Conservation (phyloP, 2,329 filamentous ascomycete species). For the Phialocephala sp. region DNA sequence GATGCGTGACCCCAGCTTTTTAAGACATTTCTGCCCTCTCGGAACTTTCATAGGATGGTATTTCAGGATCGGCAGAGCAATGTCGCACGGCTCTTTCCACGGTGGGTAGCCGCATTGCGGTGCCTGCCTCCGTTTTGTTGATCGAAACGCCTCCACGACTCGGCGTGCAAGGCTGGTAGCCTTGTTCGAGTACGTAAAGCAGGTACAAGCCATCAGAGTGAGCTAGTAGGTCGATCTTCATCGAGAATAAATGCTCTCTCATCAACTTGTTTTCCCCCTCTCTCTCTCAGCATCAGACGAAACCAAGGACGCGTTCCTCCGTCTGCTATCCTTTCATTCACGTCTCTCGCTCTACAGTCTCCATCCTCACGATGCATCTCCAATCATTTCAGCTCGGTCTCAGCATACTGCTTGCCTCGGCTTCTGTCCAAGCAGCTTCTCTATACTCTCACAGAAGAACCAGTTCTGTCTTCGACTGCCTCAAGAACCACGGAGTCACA, state of each 20-base stretch:
- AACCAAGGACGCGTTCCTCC: not conserved
- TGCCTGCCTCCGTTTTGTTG: not conserved
- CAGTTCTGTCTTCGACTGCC: conserved; percentile 24
- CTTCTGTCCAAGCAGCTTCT: conserved; percentile 2
- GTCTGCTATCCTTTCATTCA: not conserved
- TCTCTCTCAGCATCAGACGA: not conserved
- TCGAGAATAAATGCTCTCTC: not conserved
- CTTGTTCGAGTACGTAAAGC: not conserved
- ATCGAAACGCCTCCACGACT: no score
- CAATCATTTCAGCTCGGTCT: not conserved
- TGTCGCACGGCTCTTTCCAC: not conserved
- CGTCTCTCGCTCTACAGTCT: not conserved
- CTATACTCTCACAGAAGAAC: not conserved
- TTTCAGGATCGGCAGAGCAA: conserved; percentile 9
- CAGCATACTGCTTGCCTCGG: not conserved
- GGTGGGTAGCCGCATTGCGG: conserved; percentile 3
- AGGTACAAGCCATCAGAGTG: not conserved
- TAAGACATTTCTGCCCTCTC: not conserved
- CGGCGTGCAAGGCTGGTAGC: not conserved
- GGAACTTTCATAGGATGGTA: conserved; percentile 8
- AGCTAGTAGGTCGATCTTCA: not conserved
- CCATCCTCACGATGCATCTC: not conserved
- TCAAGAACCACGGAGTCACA: conserved; percentile 24
- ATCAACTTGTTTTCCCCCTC: no score
- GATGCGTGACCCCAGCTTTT: not conserved